These are phyloP conservation scores for Agaricus bisporus DNA, from an alignment of 768 basidiomycete species.

Conservation along the genomic window DNA sequence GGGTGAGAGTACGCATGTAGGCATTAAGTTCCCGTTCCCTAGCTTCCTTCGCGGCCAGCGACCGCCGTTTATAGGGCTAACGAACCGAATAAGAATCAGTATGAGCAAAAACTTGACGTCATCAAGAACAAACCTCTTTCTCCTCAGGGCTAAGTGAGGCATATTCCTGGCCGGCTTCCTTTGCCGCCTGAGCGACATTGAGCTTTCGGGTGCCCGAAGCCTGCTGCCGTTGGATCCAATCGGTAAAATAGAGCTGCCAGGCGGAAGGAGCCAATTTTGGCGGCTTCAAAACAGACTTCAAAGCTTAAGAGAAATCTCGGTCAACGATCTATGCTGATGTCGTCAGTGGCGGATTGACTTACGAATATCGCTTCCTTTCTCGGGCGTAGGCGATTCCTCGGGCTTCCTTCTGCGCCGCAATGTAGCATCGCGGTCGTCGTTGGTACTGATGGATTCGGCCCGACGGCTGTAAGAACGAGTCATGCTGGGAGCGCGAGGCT, in stretches of 20 bases:
- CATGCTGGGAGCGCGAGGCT: conserved; percentile 40
- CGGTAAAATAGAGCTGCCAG: conserved; percentile 96
- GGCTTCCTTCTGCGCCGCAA: conserved; percentile 54
- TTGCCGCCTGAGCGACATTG: conserved; percentile 92
- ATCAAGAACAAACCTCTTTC: conserved; percentile 62
- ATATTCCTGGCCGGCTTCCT: conserved; percentile 90
- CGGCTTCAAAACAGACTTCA: conserved; percentile 76
- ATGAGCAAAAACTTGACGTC: conserved; percentile 26
- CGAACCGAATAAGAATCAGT: conserved; percentile 16
- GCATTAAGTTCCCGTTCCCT: conserved; percentile 76
- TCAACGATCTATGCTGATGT: conserved; percentile 9
- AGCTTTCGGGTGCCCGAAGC: conserved; percentile 76
- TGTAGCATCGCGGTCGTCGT: conserved; percentile 71
- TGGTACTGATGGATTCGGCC: conserved; percentile 44
- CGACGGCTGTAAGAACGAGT: conserved; percentile 60
- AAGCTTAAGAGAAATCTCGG: conserved; percentile 31
- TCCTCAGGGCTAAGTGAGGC: conserved; percentile 70
- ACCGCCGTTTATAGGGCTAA: conserved; percentile 82
- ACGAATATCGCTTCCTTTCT: conserved; percentile 41
- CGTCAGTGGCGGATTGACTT: conserved; percentile 21
- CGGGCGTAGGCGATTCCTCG: conserved; percentile 28
- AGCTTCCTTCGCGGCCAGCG: conserved; percentile 77
- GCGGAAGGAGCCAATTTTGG: conserved; percentile 91
- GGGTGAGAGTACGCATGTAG: conserved; percentile 86
- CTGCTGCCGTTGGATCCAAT: conserved; percentile 88